Conservation (phyloP, 1,139 yeast species). For the Yamadazyma jaroonii region DNA sequence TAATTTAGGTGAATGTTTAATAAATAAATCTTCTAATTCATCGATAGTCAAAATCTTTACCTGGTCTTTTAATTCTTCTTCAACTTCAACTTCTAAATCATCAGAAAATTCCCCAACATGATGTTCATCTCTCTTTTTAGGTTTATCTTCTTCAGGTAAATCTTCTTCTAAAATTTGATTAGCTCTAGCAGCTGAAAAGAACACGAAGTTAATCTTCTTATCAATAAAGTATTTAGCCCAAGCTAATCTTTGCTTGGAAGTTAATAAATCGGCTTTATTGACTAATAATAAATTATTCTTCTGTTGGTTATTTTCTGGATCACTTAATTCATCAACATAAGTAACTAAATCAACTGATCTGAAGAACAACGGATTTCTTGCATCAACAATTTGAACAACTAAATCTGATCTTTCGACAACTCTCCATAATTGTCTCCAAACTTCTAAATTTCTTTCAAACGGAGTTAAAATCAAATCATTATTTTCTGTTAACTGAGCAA, state of each 20-base stretch:
- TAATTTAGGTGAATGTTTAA: constrained; percentile 76
- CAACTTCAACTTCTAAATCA: constrained; percentile 8
- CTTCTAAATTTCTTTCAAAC: constrained; percentile 94
- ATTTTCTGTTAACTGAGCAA: constrained; percentile 81
- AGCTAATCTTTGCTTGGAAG: constrained; percentile 66
- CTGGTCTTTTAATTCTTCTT: constrained; percentile 35
- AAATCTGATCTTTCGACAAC: constrained; percentile 94
- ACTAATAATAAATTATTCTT: constrained; percentile 82
- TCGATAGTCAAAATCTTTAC: constrained; percentile 76
- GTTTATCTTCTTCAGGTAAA: constrained; percentile 28
- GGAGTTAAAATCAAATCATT: constrained; percentile 89
- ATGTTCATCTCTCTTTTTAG: constrained; percentile 17
- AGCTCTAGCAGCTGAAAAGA: constrained; percentile 89
- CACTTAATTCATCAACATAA: constrained; percentile 70
- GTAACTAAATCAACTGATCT: constrained; percentile 85
- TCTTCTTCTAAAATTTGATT: constrained; percentile 66
- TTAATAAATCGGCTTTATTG: constrained; percentile 89
- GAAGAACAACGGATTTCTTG: constrained; percentile 88
- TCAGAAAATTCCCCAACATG: constrained; percentile 7
- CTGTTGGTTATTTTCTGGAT: constrained; percentile 43
- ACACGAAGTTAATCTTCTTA: constrained; percentile 76
- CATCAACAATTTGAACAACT: constrained; percentile 96
- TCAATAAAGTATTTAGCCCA: constrained; percentile 85
- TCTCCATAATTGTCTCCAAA: constrained; percentile 99
- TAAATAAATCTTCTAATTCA: constrained; percentile 78